Base-by-base conservation (phyloP, 495 filamentous ascomycete species). In the Wilcoxina mikolae region DNA sequence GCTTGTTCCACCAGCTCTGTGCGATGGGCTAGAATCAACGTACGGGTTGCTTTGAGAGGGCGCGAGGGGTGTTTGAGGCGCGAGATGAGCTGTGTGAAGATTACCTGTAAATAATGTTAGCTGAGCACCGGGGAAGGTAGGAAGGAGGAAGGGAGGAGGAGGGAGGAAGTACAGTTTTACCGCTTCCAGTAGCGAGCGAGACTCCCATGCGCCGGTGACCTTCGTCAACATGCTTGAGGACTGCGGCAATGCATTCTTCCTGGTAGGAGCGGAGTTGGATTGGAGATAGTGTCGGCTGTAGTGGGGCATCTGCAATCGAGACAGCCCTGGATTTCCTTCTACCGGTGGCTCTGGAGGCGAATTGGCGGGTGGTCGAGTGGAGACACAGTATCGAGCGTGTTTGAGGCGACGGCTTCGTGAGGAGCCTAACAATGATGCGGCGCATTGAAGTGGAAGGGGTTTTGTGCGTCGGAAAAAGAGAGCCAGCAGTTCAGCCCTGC, bases 1-100 rank as follows among this genome's bases (percentile, higher is more conserved):
- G 91, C 91, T 71, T 99, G 91, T 60, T 96, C 85, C 31, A 94
- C 88, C n/a, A 99, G 81, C 68, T 98, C 91, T 33, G 81, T 80
- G 9, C 93, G 78, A 70, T 99, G 91, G 41, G 83, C 91, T 22
- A 99, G 72, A 56, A 99, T 94, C 56, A 99, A 74, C 0, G 88
- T 94, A 64, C 87, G 87, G 3, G 77, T 77, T 12, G 83, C 81
- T 29, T 58, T 44, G n/a, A 38, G 31, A 51, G 66, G 58, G 28
- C 74, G 65, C 42, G 73, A 69, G n/a, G 67, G 72, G 4, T 81
- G 68, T 49, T 73, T 70, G 47, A 95, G 71, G 43, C 85, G 84
- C 52, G 82, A 79, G 47, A 99, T 95, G 9, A 99, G 74, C 57
- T 94, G 86, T 4, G 89, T 96, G 73, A 99, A 99, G 57, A 99